A percentile compares a stretch with the other conserved stretches of the same genome.
phyloP scores from a whole-genome alignment of 805 yeast species.

The Metschnikowia peoriensis region DNA sequence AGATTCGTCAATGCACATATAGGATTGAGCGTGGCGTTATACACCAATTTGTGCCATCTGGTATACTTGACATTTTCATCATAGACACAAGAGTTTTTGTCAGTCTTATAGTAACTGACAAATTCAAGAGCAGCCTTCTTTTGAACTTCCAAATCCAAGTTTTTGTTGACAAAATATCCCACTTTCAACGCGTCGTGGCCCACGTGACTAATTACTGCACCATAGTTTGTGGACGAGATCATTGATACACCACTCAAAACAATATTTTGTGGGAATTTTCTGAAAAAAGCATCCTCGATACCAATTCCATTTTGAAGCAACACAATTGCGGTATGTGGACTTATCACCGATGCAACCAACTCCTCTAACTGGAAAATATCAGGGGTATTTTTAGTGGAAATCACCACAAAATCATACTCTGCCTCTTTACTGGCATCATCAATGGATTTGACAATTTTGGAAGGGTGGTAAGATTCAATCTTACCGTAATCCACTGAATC shows the following conservation, averaged over 20 bases:
- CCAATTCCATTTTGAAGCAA: constrained; percentile 42
- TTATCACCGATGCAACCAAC: constrained; percentile 48
- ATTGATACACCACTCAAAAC: constrained; percentile 37
- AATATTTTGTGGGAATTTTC: constrained; percentile 31
- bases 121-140: constrained; percentile 41
- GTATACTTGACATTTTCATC: constrained; percentile 47
- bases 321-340: constrained; percentile 26
- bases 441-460: constrained; percentile 41
- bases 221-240: constrained; percentile 34
- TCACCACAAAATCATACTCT: constrained; percentile 55
- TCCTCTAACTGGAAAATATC: constrained; percentile 54
- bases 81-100: constrained; percentile 38
- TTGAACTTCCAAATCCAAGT: constrained; percentile 28
- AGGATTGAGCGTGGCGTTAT: constrained; percentile 68
- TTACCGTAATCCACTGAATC: constrained; percentile 63
- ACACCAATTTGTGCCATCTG: constrained; percentile 67
- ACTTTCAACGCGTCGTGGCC: constrained; percentile 25
- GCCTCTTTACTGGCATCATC: constrained; percentile 40
- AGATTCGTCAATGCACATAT: constrained; percentile 55
- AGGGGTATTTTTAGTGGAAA: constrained; percentile 65
- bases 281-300: constrained; percentile 33
- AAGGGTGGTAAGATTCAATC: constrained; percentile 54
- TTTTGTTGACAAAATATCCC: constrained; percentile 34
- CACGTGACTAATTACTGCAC: constrained; percentile 26
- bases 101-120: constrained; percentile 45